Conservation (phyloP, 345 rosid species). For the Reutealis trisperma region DNA sequence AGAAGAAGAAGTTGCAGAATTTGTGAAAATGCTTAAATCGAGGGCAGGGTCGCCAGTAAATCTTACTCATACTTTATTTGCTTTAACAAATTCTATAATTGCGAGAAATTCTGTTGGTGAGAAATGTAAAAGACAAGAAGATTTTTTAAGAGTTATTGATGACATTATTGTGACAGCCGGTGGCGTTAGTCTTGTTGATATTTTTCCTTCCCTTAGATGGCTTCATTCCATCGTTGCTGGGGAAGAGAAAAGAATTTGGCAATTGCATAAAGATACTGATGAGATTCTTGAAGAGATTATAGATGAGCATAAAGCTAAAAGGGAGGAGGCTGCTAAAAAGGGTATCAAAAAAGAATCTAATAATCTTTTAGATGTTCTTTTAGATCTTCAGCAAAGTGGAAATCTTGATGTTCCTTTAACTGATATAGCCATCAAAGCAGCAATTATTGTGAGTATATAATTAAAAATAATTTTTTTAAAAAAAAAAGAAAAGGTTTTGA, state of each 20-base stretch:
- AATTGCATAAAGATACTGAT: slow-evolving; percentile 6
- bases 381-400: slow-evolving; percentile 26
- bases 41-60: no score
- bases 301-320: slow-evolving; percentile 23
- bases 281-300: slow-evolving; percentile 28
- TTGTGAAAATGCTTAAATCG: no score
- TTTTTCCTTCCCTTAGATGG: not conserved
- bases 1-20: no score
- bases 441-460: slow-evolving; percentile 14
- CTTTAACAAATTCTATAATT: no score
- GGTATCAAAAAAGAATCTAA: not conserved
- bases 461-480: no score
- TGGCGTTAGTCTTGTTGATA: slow-evolving; percentile 29
- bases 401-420: slow-evolving; percentile 20
- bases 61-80: no score
- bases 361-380: slow-evolving; percentile 41
- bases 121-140: no score
- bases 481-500: no score
- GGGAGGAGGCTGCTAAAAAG: no score
- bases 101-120: no score
- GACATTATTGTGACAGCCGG: no score
- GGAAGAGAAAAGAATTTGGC: not conserved
- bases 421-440: slow-evolving; percentile 31
- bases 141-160: no score
- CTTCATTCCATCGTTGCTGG: not conserved